These are phyloP conservation scores for Spirogloea muscicola DNA, from an alignment of 139 green algal genomes.

Conservation along the genomic window DNA sequence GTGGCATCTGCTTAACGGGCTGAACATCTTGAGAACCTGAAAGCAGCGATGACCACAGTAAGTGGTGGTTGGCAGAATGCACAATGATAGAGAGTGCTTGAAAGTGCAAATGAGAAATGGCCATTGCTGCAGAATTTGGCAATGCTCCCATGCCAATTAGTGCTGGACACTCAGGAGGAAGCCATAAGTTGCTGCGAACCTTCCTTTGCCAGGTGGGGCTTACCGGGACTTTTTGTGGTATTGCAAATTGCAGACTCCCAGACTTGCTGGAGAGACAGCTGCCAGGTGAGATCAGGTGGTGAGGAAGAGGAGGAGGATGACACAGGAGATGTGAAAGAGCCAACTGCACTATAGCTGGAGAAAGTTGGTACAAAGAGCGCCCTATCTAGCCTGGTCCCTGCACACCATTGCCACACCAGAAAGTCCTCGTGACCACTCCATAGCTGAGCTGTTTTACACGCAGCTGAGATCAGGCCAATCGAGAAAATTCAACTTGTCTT, in stretches of 20 bases:
- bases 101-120: neutral
- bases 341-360: constrained; percentile 25
- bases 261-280: neutral
- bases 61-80: neutral
- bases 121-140: neutral
- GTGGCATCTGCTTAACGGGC: neutral
- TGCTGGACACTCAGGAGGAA: too few relatives aligned
- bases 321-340: constrained; percentile 54
- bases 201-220: too few relatives aligned
- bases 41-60: neutral
- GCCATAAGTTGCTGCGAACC: too few relatives aligned
- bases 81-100: neutral
- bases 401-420: constrained; percentile 42
- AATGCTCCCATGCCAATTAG: too few relatives aligned
- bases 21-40: neutral
- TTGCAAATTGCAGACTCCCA: constrained; percentile 9
- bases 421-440: neutral
- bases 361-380: constrained; percentile 3
- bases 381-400: neutral
- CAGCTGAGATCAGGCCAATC: neutral
- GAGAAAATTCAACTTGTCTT: neutral
- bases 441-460: neutral
- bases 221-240: too few relatives aligned
- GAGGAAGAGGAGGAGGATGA: neutral
- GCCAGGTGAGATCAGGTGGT: neutral